Conservation (phyloP, 2,329 filamentous ascomycete species). For the Xylaria digitata region DNA sequence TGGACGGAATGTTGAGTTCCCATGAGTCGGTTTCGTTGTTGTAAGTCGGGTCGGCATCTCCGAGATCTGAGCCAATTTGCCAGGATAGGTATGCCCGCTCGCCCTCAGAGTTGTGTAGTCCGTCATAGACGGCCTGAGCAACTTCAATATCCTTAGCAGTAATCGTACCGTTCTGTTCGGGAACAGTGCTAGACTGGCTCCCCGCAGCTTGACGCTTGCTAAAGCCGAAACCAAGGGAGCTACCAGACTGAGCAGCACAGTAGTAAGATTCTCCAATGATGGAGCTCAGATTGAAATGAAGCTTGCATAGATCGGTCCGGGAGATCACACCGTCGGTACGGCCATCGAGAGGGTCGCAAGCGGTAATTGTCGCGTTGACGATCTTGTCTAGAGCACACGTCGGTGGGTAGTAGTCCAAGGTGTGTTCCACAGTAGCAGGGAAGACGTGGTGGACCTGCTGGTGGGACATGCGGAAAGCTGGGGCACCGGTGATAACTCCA, state of each 20-base stretch:
- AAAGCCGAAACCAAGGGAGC: constrained; percentile 27
- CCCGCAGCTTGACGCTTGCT: constrained; percentile 10
- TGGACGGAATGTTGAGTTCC: constrained; percentile 50
- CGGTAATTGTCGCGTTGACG: constrained; percentile 64
- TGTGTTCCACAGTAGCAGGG: constrained; percentile 54
- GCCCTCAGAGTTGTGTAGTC: constrained; percentile 50
- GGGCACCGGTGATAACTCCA: constrained; percentile 59
- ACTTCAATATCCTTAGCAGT: constrained; percentile 52
- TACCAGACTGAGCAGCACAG: constrained; percentile 47
- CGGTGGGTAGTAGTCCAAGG: constrained; percentile 56
- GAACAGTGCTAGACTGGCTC: constrained; percentile 21
- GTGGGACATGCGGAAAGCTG: constrained; percentile 58
- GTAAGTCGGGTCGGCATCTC: constrained; percentile 50
- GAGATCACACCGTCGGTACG: constrained; percentile 64
- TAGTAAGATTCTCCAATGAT: constrained; percentile 51
- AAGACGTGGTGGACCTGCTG: constrained; percentile 58
- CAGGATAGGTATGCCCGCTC: constrained; percentile 53
- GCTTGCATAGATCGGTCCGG: constrained; percentile 51
- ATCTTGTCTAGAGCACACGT: constrained; percentile 62
- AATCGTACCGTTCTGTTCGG: constrained; percentile 52
- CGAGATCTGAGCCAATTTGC: constrained; percentile 50
- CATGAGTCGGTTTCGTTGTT: constrained; percentile 50
- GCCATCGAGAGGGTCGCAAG: constrained; percentile 67
- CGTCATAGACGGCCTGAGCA: constrained; percentile 51
- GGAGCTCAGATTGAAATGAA: constrained; percentile 50